A percentile compares a stretch with the other conserved stretches of the same genome.
Conservation (phyloP, 352 stramenopile species). For the Phytophthora idaei region DNA sequence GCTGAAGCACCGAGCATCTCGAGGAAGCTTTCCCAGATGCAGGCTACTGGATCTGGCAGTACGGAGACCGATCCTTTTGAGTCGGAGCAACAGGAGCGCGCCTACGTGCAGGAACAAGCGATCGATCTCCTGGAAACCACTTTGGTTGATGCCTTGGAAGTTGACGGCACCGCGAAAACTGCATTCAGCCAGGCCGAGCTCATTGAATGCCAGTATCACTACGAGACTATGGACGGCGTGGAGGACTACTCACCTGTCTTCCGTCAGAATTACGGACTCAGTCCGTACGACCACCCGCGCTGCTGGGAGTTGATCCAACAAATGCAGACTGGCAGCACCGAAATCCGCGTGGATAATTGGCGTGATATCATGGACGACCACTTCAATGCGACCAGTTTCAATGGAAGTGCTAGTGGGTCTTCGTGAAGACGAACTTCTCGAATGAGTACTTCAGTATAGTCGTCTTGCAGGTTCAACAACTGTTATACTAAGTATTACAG, state of each 20-base stretch:
- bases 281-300: constrained; percentile 17
- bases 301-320: constrained; percentile 30
- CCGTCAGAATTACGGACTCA: constrained; percentile 30
- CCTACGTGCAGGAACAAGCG: constrained; percentile 24
- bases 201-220: constrained; percentile 41
- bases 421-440: too few species aligned
- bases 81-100: constrained; percentile 22
- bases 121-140: constrained; percentile 29
- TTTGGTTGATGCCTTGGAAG: constrained; percentile 10
- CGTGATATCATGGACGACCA: neutral
- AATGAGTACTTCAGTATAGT: too few species aligned
- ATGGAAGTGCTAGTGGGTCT: too few species aligned
- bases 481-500: too few species aligned
- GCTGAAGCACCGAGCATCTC: neutral
- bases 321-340: constrained; percentile 9
- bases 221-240: constrained; percentile 24
- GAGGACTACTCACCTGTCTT: constrained; percentile 44
- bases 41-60: neutral
- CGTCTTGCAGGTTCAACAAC: too few species aligned
- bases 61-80: constrained; percentile 4
- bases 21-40: constrained; percentile 8
- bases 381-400: too few species aligned
- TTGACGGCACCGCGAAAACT: constrained; percentile 33
- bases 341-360: constrained; percentile 24
- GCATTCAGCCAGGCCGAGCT: constrained; percentile 38